These are phyloP conservation scores for Fusarium chlamydosporum DNA, from an alignment of 2,329 filamentous ascomycete genomes.

Conservation along the genomic window DNA sequence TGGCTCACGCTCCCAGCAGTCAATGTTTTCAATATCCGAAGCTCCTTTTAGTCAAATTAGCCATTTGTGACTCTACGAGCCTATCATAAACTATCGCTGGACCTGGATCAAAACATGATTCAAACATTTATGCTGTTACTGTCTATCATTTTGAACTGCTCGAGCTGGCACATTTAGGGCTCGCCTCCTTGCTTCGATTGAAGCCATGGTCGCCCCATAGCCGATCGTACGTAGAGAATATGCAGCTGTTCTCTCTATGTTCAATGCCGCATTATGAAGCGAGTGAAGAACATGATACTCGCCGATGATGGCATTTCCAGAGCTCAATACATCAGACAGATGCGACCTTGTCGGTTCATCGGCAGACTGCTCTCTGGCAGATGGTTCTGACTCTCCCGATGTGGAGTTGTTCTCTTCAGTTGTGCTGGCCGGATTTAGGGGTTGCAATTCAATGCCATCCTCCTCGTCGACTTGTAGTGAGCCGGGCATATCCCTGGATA, in stretches of 20 bases:
- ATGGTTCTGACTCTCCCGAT: conserved; percentile 50
- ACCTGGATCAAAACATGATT: neutral
- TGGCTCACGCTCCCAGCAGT: neutral
- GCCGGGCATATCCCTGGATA: conserved; percentile 59
- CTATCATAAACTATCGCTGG: neutral
- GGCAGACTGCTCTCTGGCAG: conserved; percentile 45
- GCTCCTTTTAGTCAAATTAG: neutral
- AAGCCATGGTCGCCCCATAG: conserved; percentile 68
- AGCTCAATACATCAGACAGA: conserved; percentile 65
- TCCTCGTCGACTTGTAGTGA: conserved; percentile 56
- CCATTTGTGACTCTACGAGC: neutral
- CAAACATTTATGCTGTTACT: conserved; percentile 13
- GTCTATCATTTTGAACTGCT: conserved; percentile 43
- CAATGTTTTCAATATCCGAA: neutral
- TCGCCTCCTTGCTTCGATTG: conserved; percentile 62
- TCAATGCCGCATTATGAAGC: conserved; percentile 62
- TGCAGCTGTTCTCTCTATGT: conserved; percentile 63
- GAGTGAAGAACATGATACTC: conserved; percentile 68
- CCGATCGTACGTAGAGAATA: conserved; percentile 68
- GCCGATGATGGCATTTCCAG: conserved; percentile 68
- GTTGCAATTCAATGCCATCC: conserved; percentile 63
- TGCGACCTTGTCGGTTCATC: conserved; percentile 56
- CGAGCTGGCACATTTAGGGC: conserved; percentile 47
- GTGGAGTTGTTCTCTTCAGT: conserved; percentile 46
- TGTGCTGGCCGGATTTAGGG: conserved; percentile 48